Evolutionary conservation across 129 eudicot genomes (phyloP), one percentile per base, ranked within the genome.

Genomic region (Tanacetum coccineum): DNA sequence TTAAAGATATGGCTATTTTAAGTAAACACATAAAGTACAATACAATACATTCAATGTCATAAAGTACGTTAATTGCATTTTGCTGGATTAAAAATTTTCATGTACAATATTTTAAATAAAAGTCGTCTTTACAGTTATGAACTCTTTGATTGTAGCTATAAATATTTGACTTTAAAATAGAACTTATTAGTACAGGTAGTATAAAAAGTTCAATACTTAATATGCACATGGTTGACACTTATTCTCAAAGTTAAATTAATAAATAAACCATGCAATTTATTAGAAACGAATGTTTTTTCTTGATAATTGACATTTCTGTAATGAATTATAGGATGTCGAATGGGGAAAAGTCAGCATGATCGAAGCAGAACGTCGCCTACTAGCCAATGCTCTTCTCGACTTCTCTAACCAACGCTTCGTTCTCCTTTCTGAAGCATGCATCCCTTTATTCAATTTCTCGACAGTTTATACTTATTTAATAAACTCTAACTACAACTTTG

Each of bases 291-390:
- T 57, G 15, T 11, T 28, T n/a, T 51, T 9, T 8, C 11, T 6
- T 25, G 64, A 6, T 11, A 12, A 8, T 18, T 40, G 17, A 59
- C 13, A 2, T 20, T 32, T 32, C 9, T 15, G n/a, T 69, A 6
- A 2, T 59, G 26, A 47, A 42, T 22, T 67, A 12, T 18, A 83
- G 88, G 61, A 14, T 9, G 88, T 83, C 1, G 71, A 79, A 73
- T 83, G 88, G 88, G 88, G 88, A 46, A 80, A 80, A 70, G 82
- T 80, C 22, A 83, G 72, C 78, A 79, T 83, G 84, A 76, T 83
- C 3, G 88, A 83, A 64, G 88, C 85, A 0, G 88, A 83, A 55
- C 85, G 85, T 2, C 79, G 88, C 0, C 78, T 83, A 0, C 74
- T 83, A 59, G 82, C 84, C 3, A 83, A 73, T 61, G 88, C 88